Base-by-base conservation (phyloP, 192 early-diverging fungal genomes). In the Backusella parvicylindrica region DNA sequence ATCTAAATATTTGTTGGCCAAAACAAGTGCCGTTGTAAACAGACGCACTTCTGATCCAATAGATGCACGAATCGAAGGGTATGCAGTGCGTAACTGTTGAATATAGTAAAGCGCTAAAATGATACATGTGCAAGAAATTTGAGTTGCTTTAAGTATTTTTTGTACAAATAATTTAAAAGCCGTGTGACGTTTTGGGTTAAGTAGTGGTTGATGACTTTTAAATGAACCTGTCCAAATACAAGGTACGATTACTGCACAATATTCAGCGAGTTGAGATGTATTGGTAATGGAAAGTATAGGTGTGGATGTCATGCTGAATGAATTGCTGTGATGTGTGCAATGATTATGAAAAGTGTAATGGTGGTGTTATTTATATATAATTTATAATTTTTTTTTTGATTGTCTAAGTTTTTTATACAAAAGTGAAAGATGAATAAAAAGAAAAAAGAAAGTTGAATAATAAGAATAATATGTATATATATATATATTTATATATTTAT, bases 1-100 rank as follows among this genome's bases (percentile, higher is more conserved):
- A 75, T 94, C 89, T 31, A 95, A 83, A 75, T 89, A 91, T 75
- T 97, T 97, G 84, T 93, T 95, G 67, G 93, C 91, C 4, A 95
- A 85, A 85, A 95, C 93, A 37, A 97, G 84, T 37, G 94, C 90
- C n/a, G 92, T 92, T 8, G 93, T 91, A 77, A 97, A 92, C 49
- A 96, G 77, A 18, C 94, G 83, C 70, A 91, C 94, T 74, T 97
- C 95, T 63, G 89, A 91, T 50, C 95, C 95, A 40, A 80, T 78
- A 33, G 84, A 83, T 56, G 89, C 91, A 76, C 84, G 82, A 37
- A 90, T 85, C 12, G 83, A 77, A 2, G 91, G 86, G 68, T 88
- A 84, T 40, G 83, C 79, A 33, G 79, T 77, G 60, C 88, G 80
- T 49, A 93, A 79, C 64, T 86, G 83, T 43, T 87, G 81, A 56